Evolutionary conservation across 2,329 filamentous ascomycete genomes (phyloP), one percentile per base, ranked within the genome.

Genomic region (Botrytis galanthina): DNA sequence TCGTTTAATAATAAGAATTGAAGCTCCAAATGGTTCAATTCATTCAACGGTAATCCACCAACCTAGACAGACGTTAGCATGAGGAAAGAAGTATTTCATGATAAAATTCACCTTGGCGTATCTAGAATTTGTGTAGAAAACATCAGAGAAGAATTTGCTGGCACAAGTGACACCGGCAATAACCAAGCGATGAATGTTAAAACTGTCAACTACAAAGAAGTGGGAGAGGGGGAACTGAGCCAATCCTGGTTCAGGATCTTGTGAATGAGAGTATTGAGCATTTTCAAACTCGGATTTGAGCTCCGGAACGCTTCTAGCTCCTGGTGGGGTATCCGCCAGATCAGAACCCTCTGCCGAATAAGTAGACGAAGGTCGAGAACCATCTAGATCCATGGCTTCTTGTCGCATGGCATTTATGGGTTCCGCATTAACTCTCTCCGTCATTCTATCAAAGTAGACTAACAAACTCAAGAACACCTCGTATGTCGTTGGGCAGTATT

Each of bases 401-500:
- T 83, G 83, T 75, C 84, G 85, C 83, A 87, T 91, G 80, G 87
- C 89, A 80, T 92, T 89, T 81, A 92, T 87, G 10, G 94, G 92
- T 73, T 91, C 87, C 62, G 92, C 91, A 81, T 98, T 98, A 74
- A 98, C 94, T 74, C 94, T 89, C 82, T 98, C 96, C 61, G 95
- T 98, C 96, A 99, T 99, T 75, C 96, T 92, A 82, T 99, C 96
- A 83, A 99, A 99, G 83, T 98, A 99, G 46, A 99, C 95, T 72
- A 99, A 84, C 79, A 99, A 84, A 81, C 95, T 98, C 74, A 99
- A 85, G 81, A 99, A 99, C 0, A 99, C 96, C 83, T 99, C 96
- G 81, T 97, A 99, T 0, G 96, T 98, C 9, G 96, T 98, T 0
- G 96, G 96, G 80, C 96, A 99, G 84, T 99, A 99, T 84, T 98